phyloP scores from a whole-genome alignment of 192 early-diverging fungal genomes.

The Backusella liffmaniae region DNA sequence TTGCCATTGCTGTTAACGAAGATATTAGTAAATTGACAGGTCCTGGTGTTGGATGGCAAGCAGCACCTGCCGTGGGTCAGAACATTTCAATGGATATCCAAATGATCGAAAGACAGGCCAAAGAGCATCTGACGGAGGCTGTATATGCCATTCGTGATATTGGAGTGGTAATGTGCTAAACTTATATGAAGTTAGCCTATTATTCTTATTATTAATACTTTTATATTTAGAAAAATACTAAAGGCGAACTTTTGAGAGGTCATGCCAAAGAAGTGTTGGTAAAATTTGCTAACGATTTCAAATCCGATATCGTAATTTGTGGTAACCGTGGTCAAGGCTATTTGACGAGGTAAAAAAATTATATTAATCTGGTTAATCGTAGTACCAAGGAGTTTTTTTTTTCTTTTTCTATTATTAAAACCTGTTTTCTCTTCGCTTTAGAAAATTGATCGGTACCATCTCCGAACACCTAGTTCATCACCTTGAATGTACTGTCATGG shows the following conservation, averaged over 20 bases:
- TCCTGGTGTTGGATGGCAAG: slow-evolving; percentile 7
- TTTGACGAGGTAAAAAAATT: not conserved
- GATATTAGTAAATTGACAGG: not conserved
- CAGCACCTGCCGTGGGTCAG: not conserved
- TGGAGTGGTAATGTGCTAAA: not conserved
- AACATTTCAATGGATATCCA: not conserved
- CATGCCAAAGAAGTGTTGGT: not conserved
- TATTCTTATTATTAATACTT: not conserved
- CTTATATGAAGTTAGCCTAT: not conserved
- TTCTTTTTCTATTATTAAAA: not conserved
- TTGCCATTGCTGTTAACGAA: not conserved
- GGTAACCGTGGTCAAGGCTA: slow-evolving; percentile 7
- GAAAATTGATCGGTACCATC: not conserved
- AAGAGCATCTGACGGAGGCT: not conserved
- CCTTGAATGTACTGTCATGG: slow-evolving; percentile 2
- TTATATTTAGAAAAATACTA: not conserved
- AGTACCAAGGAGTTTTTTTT: not conserved
- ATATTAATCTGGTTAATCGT: not conserved
- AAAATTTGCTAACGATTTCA: slow-evolving; percentile 1
- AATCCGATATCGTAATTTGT: slow-evolving; percentile 5
- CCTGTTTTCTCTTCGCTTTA: not conserved
- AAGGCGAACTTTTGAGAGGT: not conserved
- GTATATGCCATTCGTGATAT: not conserved
- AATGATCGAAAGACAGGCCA: not conserved
- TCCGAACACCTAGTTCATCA: slow-evolving; percentile 10